Evolutionary conservation across 192 early-diverging fungal genomes (phyloP).

Genomic region (Pecoramyces ruminantium): DNA sequence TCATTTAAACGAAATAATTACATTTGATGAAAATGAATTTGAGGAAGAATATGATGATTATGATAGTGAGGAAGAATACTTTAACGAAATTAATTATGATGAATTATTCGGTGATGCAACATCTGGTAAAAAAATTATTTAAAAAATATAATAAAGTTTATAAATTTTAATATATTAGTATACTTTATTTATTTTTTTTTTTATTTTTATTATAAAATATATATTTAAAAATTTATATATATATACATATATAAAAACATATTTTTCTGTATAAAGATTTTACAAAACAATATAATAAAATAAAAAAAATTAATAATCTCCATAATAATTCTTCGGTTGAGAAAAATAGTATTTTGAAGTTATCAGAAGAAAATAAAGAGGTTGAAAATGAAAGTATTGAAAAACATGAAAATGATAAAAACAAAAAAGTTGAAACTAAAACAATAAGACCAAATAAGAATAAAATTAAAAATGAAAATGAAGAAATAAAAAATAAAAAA

Average conservation of each 20-base stretch:
- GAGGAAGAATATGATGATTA: slow-evolving; percentile 22
- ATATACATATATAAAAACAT: too few relatives aligned
- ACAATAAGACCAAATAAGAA: background rate
- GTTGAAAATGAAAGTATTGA: background rate
- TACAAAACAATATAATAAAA: slow-evolving; percentile 81
- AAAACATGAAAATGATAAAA: background rate
- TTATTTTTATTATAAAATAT: background rate
- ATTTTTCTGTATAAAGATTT: slow-evolving; percentile 66
- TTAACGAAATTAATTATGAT: slow-evolving; percentile 47
- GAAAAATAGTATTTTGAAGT: slow-evolving; percentile 3
- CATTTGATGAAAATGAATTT: slow-evolving; percentile 10
- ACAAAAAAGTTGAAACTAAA: background rate
- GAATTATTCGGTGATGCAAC: slow-evolving; percentile 19
- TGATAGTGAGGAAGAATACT: slow-evolving; percentile 29
- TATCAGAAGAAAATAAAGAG: slow-evolving; percentile 8
- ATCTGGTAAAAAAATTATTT: slow-evolving; percentile 66
- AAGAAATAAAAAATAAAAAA: slow-evolving; percentile 8
- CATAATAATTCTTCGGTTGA: background rate
- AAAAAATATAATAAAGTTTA: slow-evolving; percentile 54
- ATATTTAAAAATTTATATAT: too few relatives aligned
- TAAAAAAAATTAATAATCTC: slow-evolving; percentile 14
- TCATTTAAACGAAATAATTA: too few relatives aligned
- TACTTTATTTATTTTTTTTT: background rate
- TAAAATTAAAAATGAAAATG: slow-evolving; percentile 6
- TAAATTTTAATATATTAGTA: background rate